Evolutionary conservation across 352 stramenopile genomes (phyloP), one percentile per base, ranked within the genome.

Genomic region (Globisporangium paddicum): DNA sequence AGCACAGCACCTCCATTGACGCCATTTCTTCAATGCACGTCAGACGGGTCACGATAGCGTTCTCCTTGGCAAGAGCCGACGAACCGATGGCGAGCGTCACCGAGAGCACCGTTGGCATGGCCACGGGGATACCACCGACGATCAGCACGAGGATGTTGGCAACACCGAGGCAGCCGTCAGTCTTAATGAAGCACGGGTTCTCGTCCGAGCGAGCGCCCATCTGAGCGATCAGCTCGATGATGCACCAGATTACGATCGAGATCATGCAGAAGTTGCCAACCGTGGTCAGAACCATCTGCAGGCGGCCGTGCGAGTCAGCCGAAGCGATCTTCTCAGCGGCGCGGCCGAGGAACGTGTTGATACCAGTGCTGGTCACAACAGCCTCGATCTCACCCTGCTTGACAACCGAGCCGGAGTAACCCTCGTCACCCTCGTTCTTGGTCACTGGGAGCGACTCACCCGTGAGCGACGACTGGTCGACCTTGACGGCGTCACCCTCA

Each of bases 371-470:
- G 5, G 79, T 87, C 45, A 98, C 90, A 21, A 95, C 89, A 26
- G 87, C 90, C 61, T 98, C 87, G 45, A 95, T 90, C 76, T 98
- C 92, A 46, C 89, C 90, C 63, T 89, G 77, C 67, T 93, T 93
- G 38, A 95, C 81, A 23, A 89, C 86, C 11, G 90, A 93, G 55
- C 76, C 76, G 56, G 81, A 95, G 75, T 96, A 90, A 19, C 78
- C 79, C 55, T 89, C 81, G 55, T 94, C 79, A 37, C 79, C 78
- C 45, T 85, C 68, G 62, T 71, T 71, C 79, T 92, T 93, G 38
- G 87, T 92, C 59, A 98, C 93, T 32, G 93, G 90, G 37, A 98
- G 74, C 42, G 92, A 97, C 72, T 98, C 95, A 54, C 95, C 94
- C 45, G 95, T 98, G 16, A 98, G 75, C 34, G 90, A 95, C 42